These are phyloP conservation scores for Fremontodendron californicum DNA, from an alignment of 345 rosid species.

Conservation along the genomic window DNA sequence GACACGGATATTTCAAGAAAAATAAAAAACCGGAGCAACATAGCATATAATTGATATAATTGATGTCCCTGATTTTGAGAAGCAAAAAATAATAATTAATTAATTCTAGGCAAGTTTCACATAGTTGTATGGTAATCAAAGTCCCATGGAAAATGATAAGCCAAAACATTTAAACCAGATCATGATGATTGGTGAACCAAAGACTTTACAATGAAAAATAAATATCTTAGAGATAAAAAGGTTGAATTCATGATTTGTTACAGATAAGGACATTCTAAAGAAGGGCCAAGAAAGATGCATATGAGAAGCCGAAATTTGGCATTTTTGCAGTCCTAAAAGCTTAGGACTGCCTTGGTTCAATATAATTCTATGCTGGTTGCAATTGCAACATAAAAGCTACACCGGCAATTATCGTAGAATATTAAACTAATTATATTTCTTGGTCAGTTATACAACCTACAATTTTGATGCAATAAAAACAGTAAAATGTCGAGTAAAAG, in stretches of 20 bases:
- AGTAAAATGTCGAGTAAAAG: not conserved
- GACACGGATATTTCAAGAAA: too few species aligned
- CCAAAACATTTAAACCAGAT: not conserved
- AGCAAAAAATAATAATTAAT: not conserved
- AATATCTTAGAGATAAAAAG: not conserved
- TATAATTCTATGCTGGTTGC: not conserved
- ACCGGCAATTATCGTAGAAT: not conserved
- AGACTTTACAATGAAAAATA: not conserved
- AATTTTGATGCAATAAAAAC: not conserved
- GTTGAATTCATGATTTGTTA: not conserved
- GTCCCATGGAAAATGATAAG: not conserved
- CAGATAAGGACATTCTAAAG: not conserved
- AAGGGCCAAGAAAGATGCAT: not conserved
- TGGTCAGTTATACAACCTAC: not conserved
- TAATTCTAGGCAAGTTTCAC: conserved; percentile 1
- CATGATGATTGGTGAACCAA: not conserved
- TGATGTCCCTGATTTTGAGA: conserved; percentile 55
- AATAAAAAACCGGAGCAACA: too few species aligned
- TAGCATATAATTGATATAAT: too few species aligned
- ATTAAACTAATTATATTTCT: not conserved
- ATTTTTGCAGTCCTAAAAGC: not conserved
- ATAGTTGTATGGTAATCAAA: not conserved
- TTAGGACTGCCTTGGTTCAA: not conserved
- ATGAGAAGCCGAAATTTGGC: not conserved
- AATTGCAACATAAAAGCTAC: not conserved